Base-by-base conservation (phyloP, 2,329 filamentous ascomycete genomes). In the Fusarium sp. region DNA sequence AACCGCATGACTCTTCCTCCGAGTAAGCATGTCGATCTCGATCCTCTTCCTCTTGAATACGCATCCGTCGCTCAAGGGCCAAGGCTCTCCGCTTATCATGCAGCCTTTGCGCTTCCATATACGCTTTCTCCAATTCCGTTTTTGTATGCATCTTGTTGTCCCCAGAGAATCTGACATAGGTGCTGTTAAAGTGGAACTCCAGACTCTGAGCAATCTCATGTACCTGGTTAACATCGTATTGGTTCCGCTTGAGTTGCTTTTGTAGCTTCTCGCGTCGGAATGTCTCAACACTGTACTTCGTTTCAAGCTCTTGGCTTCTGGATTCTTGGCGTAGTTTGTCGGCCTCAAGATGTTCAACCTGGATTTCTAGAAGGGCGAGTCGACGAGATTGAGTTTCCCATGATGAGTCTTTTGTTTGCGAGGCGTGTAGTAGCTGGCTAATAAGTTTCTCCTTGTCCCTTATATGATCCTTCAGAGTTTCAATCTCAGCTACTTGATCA, bases 11-110 rank as follows among this genome's bases (percentile, higher is more conserved):
- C 6, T 51, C 10, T 11, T 16, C 4, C 3, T 37, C 31, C 4
- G 9, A 16, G 14, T 9, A n/a, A 5, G 5, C 5, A 5, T 1
- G 0, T 2, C 5, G 4, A 0, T 38, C 19, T 12, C 23, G 33
- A 9, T 18, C 19, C 0, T 52, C 14, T 4, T 27, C 49, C 2
- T 52, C 49, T 1, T 18, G 33, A 9, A 52, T 27, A 7, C 23
- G 31, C 31, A 37, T 25, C 4, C 23, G 12, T 1, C 33, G 5
- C 18, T 33, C 23, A 10, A n/a, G 5, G 1, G 23, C 49, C 3
- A 38, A n/a, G 7, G 18, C 33, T 25, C 49, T 27, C 7, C 49
- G 33, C 10, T 52, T 27, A 4, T 27, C 49, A 10, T 52, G 33
- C 19, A 52, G 15, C 1, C 49, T 21, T 27, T 38, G 23, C 7